Evolutionary conservation across 345 rosid genomes (phyloP).

Genomic region (Pugionium dolabratum): DNA sequence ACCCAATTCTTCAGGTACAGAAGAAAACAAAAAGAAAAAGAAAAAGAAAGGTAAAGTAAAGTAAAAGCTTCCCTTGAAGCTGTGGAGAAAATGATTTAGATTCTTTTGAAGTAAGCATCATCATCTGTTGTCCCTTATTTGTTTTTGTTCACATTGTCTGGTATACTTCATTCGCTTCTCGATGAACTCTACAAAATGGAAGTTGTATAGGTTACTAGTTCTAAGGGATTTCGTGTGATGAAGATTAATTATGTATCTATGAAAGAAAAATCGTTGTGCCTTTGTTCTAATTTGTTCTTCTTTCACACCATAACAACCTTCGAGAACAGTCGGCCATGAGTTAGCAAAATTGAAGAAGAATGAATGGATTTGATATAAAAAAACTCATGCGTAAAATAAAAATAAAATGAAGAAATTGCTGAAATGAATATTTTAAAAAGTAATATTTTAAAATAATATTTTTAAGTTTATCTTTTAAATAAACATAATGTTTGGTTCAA

Average conservation of each 20-base stretch:
- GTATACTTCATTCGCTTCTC: neutral
- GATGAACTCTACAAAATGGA: conserved; percentile 1
- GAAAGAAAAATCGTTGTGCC: too few species aligned
- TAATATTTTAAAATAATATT: too few species aligned
- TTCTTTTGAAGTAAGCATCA: conserved; percentile 20
- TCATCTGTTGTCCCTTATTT: conserved; percentile 9
- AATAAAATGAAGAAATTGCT: too few species aligned
- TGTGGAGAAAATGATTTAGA: conserved; percentile 22
- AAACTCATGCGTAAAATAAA: too few species aligned
- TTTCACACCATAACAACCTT: too few species aligned
- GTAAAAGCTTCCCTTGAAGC: conserved; percentile 11
- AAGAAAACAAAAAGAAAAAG: conserved; percentile 26
- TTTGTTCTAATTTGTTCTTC: too few species aligned
- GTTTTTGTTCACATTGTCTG: conserved; percentile 9
- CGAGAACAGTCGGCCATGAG: too few species aligned
- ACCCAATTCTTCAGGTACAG: conserved; percentile 46
- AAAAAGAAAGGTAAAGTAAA: neutral
- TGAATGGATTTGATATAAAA: too few species aligned
- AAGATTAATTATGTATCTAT: conserved; percentile 15
- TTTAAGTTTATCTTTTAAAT: too few species aligned
- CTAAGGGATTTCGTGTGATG: conserved; percentile 16
- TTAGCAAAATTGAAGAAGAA: too few species aligned
- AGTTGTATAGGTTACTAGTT: conserved; percentile 19
- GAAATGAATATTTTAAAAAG: too few species aligned
- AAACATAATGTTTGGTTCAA: too few species aligned